Base-by-base conservation (phyloP, 148 eudicot genomes). In the Chenopodium suecicum region DNA sequence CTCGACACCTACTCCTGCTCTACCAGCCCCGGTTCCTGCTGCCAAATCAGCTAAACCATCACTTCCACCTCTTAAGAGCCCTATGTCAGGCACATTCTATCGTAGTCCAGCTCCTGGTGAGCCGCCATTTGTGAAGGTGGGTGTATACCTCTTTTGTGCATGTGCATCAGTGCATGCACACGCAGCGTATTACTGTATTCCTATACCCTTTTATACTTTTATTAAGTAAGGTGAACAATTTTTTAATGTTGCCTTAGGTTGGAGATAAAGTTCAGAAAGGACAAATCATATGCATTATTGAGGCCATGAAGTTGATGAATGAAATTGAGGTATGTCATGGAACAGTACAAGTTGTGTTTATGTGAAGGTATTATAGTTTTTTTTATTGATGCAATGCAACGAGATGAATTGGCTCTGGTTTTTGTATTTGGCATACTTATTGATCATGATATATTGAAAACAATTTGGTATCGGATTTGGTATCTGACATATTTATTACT, bases 251-350 rank as follows among this genome's bases (percentile, higher is more conserved):
- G 32, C 31, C 70, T 7, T 78, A 93, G 94, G 92, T 93, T 79
- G 97, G 97, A 77, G 97, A 93, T 84, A 89, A 86, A 85, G 97
- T 93, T 60, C 83, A 91, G 78, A 91, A 93, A 86, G 94, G 97
- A 75, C 97, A 93, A 84, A 85, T 91, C 74, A 23, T 93, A 23
- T 93, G 97, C 85, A 91, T 93, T 71, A 86, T 93, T 82, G 97
- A 93, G 87, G 97, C 97, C 77, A 93, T 93, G 97, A 93, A 93
- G 80, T 84, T 93, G 91, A 93, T 93, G 97, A 93, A 93, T 82
- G 97, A 93, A 86, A 91, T 93, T 70, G 94, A 93, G 86, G 97
- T 90, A 48, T 68, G 27, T 52, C 76, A 27, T 84, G 44, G 29
- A 75, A 56, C 56, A 12, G 54, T 31, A 71, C 4, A 44, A 47